A percentile compares a stretch with the other conserved stretches of the same genome.
Conservation (phyloP, 129 eudicot species). For the Deinandra increscens region DNA sequence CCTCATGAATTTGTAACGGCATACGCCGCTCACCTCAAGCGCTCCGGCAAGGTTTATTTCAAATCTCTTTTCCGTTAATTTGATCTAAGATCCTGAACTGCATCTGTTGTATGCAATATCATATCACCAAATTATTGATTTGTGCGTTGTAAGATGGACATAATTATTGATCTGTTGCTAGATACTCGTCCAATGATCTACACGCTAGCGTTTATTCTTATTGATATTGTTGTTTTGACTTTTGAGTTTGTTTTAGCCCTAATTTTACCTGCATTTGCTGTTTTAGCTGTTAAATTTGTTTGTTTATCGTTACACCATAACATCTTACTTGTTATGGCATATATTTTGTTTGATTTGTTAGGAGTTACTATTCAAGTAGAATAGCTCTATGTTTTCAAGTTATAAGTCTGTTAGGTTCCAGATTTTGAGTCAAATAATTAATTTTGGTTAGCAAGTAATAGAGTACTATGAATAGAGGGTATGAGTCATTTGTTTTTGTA, state of each 20-base stretch:
- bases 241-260: background rate
- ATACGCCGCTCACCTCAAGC: slow-evolving; percentile 34
- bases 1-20: slow-evolving; percentile 31
- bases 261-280: background rate
- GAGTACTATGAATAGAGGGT: too few species aligned
- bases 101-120: background rate
- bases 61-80: background rate
- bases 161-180: background rate
- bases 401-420: too few species aligned
- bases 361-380: too few species aligned
- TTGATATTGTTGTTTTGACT: too few species aligned
- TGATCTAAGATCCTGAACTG: background rate
- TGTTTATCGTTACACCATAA: background rate
- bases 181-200: background rate
- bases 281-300: background rate
- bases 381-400: too few species aligned
- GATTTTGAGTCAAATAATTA: too few species aligned
- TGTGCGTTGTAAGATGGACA: background rate
- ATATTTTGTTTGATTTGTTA: too few species aligned
- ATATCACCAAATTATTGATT: background rate
- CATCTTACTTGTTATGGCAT: background rate
- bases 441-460: too few species aligned
- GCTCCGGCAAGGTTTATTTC: slow-evolving; percentile 24
- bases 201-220: background rate
- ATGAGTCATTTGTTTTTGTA: too few species aligned